A percentile compares a stretch with the other conserved stretches of the same genome.
Conservation (phyloP, 257 asterid genomes). For the Vinca minor region DNA sequence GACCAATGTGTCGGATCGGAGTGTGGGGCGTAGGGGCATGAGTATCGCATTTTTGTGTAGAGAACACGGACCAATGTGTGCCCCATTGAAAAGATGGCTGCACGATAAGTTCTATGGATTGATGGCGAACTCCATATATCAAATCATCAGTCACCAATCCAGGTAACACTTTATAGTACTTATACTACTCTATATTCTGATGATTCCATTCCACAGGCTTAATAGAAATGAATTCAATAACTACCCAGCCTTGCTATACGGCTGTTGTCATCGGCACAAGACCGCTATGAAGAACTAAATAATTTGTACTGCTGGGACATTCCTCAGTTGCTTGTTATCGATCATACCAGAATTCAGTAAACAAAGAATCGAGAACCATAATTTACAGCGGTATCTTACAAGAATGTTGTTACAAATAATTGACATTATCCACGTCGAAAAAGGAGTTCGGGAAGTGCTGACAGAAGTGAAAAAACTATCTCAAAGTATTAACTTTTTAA, state of each 20-base stretch:
- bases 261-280: background rate
- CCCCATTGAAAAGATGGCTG: background rate
- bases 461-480: background rate
- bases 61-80: too few species aligned
- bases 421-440: background rate
- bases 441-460: background rate
- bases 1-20: too few species aligned
- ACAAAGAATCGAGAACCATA: background rate
- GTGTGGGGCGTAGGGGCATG: too few species aligned
- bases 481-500: background rate
- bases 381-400: background rate
- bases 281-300: too few species aligned
- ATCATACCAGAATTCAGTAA: background rate
- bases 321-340: background rate
- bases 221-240: background rate
- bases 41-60: too few species aligned
- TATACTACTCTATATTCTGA: too few species aligned
- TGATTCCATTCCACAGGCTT: background rate
- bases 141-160: too few species aligned
- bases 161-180: too few species aligned
- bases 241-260: background rate
- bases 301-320: too few species aligned
- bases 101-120: too few species aligned
- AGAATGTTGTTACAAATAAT: conserved; percentile 1
- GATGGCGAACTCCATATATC: too few species aligned